These are phyloP conservation scores for Yarrowia deformans DNA, from an alignment of 805 yeast species.

Conservation along the genomic window DNA sequence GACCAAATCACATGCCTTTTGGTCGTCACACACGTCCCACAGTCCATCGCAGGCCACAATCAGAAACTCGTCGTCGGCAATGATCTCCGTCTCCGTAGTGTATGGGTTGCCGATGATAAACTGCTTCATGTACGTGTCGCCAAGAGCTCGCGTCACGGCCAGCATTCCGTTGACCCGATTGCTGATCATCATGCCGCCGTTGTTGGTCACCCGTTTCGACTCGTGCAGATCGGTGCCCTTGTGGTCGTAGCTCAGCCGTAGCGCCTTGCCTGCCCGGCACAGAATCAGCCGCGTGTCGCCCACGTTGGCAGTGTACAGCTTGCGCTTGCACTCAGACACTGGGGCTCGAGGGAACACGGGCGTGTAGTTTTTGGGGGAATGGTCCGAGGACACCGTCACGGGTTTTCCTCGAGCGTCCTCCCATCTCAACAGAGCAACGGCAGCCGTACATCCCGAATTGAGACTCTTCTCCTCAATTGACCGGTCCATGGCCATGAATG, in stretches of 20 bases:
- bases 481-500: conserved; percentile 79
- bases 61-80: conserved; percentile 71
- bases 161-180: conserved; percentile 94
- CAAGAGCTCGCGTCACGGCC: conserved; percentile 92
- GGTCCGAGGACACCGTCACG: conserved; percentile 39
- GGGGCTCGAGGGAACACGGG: conserved; percentile 14
- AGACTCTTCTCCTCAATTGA: conserved; percentile 64
- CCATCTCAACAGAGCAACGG: conserved; percentile 90
- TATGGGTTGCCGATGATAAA: conserved; percentile 89
- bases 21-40: conserved; percentile 94
- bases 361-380: conserved; percentile 15
- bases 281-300: conserved; percentile 91
- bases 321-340: conserved; percentile 52
- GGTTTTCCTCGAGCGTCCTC: conserved; percentile 53
- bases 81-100: conserved; percentile 84
- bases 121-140: conserved; percentile 91
- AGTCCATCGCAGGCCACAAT: conserved; percentile 96
- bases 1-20: conserved; percentile 78
- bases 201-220: conserved; percentile 71
- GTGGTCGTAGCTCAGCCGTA: conserved; percentile 88
- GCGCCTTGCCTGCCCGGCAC: conserved; percentile 74
- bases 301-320: conserved; percentile 91
- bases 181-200: conserved; percentile 88
- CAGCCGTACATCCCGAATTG: conserved; percentile 93
- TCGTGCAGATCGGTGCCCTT: conserved; percentile 86